phyloP scores from a whole-genome alignment of 225 moss, liverwort and hornwort genomes.

The Antitrichia curtipendula region DNA sequence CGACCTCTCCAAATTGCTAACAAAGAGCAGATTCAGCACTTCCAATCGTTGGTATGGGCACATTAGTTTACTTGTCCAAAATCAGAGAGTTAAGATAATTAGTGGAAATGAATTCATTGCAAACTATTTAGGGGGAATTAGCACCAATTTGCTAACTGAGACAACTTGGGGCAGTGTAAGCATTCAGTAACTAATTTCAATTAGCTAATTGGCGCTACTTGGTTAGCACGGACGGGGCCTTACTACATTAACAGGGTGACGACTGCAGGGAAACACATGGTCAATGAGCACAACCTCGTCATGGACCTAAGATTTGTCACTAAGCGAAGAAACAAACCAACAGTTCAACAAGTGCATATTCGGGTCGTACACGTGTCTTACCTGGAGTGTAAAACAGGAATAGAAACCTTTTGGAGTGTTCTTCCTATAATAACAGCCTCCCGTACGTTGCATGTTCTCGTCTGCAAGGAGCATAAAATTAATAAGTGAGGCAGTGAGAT shows the following conservation, averaged over 20 bases:
- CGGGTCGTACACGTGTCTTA: background rate
- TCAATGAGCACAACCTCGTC: background rate
- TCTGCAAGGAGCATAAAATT: slow-evolving; percentile 19
- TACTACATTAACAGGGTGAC: background rate
- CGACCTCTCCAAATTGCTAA: background rate
- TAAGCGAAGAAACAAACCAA: background rate
- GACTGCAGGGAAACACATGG: background rate
- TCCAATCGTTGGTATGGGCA: background rate
- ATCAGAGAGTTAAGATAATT: background rate
- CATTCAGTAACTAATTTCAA: background rate
- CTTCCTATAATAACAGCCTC: slow-evolving; percentile 98
- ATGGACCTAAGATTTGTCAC: background rate
- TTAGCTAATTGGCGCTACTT: background rate
- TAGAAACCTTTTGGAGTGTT: slow-evolving; percentile 89
- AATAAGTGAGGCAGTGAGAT: background rate
- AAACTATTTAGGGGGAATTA: background rate
- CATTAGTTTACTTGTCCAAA: background rate
- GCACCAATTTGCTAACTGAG: background rate
- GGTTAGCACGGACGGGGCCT: background rate
- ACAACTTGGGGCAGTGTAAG: background rate
- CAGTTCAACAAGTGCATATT: background rate
- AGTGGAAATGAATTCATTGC: background rate
- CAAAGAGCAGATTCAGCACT: background rate
- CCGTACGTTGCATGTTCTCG: slow-evolving; percentile 77
- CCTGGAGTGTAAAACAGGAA: slow-evolving; percentile 91